A percentile compares a stretch with the other conserved stretches of the same genome.
Conservation (phyloP, 2,329 filamentous ascomycete genomes). For the Pseudogymnoascus sp. region DNA sequence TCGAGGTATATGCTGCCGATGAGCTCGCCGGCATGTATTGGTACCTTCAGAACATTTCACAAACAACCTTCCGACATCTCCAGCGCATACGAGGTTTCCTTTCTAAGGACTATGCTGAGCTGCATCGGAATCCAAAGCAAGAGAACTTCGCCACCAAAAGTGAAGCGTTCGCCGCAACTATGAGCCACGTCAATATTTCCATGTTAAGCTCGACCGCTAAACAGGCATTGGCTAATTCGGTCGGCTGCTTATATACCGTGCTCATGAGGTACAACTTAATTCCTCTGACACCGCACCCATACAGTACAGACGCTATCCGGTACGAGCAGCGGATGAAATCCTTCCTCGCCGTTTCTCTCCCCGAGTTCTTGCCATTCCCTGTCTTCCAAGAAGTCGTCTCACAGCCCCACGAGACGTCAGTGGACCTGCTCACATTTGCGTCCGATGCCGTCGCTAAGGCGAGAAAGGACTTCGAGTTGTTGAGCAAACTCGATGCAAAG, state of each 20-base stretch:
- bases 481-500: slow-evolving; percentile 44
- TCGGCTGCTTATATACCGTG: slow-evolving; percentile 47
- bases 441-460: slow-evolving; percentile 29
- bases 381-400: slow-evolving; percentile 41
- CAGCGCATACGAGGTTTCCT: slow-evolving; percentile 67
- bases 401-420: slow-evolving; percentile 32
- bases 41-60: slow-evolving; percentile 70
- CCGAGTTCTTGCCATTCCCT: slow-evolving; percentile 48
- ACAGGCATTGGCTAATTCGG: slow-evolving; percentile 43
- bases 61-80: slow-evolving; percentile 54
- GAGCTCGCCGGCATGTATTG: slow-evolving; percentile 88
- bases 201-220: slow-evolving; percentile 60
- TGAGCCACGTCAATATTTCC: slow-evolving; percentile 51
- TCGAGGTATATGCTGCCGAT: slow-evolving; percentile 79
- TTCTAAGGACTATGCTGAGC: slow-evolving; percentile 23
- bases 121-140: slow-evolving; percentile 13
- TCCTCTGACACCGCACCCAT: slow-evolving; percentile 38
- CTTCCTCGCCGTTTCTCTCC: slow-evolving; percentile 52
- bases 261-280: slow-evolving; percentile 36
- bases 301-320: slow-evolving; percentile 48
- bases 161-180: slow-evolving; percentile 40
- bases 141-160: slow-evolving; percentile 27
- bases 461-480: slow-evolving; percentile 49
- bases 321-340: slow-evolving; percentile 68
- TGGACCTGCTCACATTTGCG: slow-evolving; percentile 30